Percentiles rank a stretch among this genome's conserved stretches.
phyloP scores from a whole-genome alignment of 2,329 filamentous ascomycete genomes.

The Aureobasidium sp. region DNA sequence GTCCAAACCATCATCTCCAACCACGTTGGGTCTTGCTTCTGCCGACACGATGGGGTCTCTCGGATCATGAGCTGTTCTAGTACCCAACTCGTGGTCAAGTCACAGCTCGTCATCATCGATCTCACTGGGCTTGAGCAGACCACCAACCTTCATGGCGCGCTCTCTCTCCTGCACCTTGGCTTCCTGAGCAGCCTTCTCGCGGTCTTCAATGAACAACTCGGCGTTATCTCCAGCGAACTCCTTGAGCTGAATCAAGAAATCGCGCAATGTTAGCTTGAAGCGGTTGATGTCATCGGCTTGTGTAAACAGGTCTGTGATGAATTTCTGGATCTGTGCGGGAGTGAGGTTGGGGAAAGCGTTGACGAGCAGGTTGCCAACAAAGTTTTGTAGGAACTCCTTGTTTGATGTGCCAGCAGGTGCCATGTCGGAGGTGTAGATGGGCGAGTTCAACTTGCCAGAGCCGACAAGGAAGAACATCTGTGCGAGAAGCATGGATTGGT shows the following conservation, averaged over 20 bases:
- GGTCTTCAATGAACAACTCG: slow-evolving; percentile 87
- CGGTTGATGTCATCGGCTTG: slow-evolving; percentile 83
- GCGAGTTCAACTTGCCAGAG: slow-evolving; percentile 80
- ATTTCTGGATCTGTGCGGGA: slow-evolving; percentile 73
- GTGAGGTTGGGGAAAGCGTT: slow-evolving; percentile 92
- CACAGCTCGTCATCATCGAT: slow-evolving; percentile 77
- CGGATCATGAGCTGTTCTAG: slow-evolving; percentile 22
- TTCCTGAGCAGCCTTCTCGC: slow-evolving; percentile 82
- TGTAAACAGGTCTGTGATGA: slow-evolving; percentile 83
- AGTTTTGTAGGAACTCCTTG: slow-evolving; percentile 81
- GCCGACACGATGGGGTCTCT: not conserved
- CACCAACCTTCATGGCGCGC: slow-evolving; percentile 88
- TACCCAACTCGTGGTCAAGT: slow-evolving; percentile 50
- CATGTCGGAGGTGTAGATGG: slow-evolving; percentile 80
- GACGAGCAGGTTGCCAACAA: slow-evolving; percentile 74
- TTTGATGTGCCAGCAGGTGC: slow-evolving; percentile 77
- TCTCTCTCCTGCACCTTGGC: slow-evolving; percentile 84
- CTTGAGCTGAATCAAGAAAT: slow-evolving; percentile 95
- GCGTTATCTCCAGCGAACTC: slow-evolving; percentile 95
- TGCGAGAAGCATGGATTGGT: slow-evolving; percentile 85
- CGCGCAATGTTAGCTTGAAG: slow-evolving; percentile 91
- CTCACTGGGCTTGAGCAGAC: slow-evolving; percentile 94
- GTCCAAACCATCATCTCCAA: slow-evolving; percentile 8
- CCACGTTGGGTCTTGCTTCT: not conserved
- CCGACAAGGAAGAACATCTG: slow-evolving; percentile 97